These are phyloP conservation scores for Apodospora peruviana DNA, from an alignment of 495 filamentous ascomycete species.

Conservation along the genomic window DNA sequence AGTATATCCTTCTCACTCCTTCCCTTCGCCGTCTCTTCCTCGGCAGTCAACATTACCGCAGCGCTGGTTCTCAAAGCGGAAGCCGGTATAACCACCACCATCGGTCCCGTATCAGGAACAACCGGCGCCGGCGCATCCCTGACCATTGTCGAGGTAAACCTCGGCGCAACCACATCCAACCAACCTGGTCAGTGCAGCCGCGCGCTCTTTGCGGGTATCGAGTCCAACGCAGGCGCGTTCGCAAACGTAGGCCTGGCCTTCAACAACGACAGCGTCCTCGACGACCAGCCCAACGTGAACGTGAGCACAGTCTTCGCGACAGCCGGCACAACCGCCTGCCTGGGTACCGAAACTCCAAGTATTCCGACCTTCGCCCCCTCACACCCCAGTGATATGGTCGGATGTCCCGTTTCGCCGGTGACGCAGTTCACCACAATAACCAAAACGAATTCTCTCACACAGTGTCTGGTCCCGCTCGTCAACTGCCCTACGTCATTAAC, in stretches of 20 bases:
- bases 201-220: slow-evolving; percentile 25
- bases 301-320: slow-evolving; percentile 25
- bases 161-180: slow-evolving; percentile 23
- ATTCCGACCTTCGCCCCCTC: not conserved
- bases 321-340: slow-evolving; percentile 25
- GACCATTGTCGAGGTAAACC: slow-evolving; percentile 15
- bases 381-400: not conserved
- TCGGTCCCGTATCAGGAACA: slow-evolving; percentile 22
- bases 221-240: slow-evolving; percentile 8
- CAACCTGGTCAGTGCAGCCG: slow-evolving; percentile 2
- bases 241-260: slow-evolving; percentile 7
- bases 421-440: slow-evolving; percentile 13
- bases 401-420: not conserved
- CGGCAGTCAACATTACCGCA: slow-evolving; percentile 21
- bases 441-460: slow-evolving; percentile 13
- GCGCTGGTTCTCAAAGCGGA: slow-evolving; percentile 24
- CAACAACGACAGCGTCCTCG: slow-evolving; percentile 1
- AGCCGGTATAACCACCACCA: slow-evolving; percentile 19
- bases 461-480: slow-evolving; percentile 14
- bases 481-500: slow-evolving; percentile 22
- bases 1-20: slow-evolving; percentile 21
- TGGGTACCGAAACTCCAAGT: slow-evolving; percentile 3
- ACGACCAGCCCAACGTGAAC: slow-evolving; percentile 12
- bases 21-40: slow-evolving; percentile 16
- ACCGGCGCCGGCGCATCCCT: slow-evolving; percentile 16